These are phyloP conservation scores for Ustilago tritici DNA, from an alignment of 1,284 basidiomycete species.

Conservation along the genomic window DNA sequence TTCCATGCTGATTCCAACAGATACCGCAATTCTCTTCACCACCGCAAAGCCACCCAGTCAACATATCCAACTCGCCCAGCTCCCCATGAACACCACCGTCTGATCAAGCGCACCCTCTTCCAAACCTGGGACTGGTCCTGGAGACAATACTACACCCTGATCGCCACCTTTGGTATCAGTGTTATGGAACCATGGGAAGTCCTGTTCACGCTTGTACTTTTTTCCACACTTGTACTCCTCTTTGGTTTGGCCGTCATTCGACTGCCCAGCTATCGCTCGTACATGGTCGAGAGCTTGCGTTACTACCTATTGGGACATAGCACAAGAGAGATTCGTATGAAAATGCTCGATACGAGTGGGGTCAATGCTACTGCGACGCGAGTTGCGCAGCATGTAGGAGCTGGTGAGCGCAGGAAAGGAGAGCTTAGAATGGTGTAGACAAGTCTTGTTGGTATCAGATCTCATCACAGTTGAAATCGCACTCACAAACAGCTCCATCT, in stretches of 20 bases:
- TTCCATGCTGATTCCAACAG: not conserved
- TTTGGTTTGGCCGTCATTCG: not conserved
- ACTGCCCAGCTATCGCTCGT: not conserved
- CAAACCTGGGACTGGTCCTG: conserved; percentile 2
- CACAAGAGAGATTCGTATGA: too few relatives aligned
- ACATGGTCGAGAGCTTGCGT: not conserved
- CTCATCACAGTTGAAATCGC: too few relatives aligned
- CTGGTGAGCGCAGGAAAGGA: not conserved
- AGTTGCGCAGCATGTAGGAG: not conserved
- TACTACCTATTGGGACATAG: conserved; percentile 1
- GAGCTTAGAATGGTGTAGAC: not conserved
- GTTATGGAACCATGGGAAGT: conserved; percentile 36
- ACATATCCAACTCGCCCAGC: not conserved
- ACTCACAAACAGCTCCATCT: too few relatives aligned
- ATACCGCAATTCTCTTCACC: not conserved
- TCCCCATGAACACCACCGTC: not conserved
- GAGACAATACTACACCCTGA: conserved; percentile 6
- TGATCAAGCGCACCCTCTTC: not conserved
- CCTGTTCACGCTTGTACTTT: conserved; percentile 13
- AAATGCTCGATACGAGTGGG: too few relatives aligned
- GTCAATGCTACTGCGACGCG: not conserved
- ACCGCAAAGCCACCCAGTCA: not conserved
- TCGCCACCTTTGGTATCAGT: conserved; percentile 11
- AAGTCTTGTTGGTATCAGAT: not conserved
- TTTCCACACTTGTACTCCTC: not conserved